phyloP scores from a whole-genome alignment of 2,329 filamentous ascomycete genomes.

The Cercospora brassicicola region DNA sequence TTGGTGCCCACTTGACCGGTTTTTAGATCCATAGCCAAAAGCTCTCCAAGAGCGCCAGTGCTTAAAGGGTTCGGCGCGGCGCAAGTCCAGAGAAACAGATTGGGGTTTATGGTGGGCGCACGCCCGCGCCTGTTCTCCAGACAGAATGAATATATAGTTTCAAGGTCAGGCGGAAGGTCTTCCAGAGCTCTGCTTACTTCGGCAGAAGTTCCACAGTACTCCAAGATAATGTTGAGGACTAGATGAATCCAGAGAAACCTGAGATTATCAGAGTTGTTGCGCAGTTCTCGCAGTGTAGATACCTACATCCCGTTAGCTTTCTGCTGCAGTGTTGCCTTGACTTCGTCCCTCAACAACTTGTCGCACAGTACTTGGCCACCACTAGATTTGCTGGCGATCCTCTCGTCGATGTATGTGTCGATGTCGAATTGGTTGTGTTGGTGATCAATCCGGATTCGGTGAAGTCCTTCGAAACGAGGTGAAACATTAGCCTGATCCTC shows the following conservation, averaged over 20 bases:
- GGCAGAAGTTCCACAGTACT: not conserved
- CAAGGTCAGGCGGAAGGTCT: not conserved
- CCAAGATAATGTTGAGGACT: not conserved
- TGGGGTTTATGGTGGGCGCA: accelerated
- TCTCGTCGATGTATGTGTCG: not conserved
- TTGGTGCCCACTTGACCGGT: not conserved
- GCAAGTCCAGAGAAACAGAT: not conserved
- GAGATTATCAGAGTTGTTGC: not conserved
- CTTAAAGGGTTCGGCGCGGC: not conserved
- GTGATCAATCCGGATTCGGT: not conserved
- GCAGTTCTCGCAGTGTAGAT: not conserved
- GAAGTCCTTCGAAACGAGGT: not conserved
- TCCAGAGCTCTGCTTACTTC: not conserved
- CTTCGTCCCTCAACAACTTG: not conserved
- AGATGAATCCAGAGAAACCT: not conserved
- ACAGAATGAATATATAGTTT: not conserved
- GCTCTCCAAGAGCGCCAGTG: not conserved
- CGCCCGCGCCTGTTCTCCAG: too few species aligned
- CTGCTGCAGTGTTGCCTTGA: not conserved
- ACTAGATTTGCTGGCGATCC: not conserved
- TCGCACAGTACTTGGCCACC: not conserved
- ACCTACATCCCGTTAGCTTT: not conserved
- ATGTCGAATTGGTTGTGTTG: not conserved
- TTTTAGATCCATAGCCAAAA: not conserved
- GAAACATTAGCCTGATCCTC: not conserved